These are phyloP conservation scores for Neonectria ditissima DNA, from an alignment of 2,329 filamentous ascomycete species.

Conservation along the genomic window DNA sequence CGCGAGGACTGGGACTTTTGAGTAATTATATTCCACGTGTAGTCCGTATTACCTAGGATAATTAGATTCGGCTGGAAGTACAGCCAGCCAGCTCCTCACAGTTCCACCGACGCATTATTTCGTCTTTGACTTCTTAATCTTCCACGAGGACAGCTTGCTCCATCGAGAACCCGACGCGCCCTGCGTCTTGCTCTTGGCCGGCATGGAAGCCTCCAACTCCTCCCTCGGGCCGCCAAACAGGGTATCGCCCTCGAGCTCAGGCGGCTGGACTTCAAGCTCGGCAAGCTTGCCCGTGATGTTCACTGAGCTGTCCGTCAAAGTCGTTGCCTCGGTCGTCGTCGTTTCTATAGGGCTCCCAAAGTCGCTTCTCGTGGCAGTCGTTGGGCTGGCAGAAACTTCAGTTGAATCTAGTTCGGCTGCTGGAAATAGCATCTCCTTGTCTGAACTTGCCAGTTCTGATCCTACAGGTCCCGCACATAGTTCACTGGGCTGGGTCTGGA, in stretches of 20 bases:
- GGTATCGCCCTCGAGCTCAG: conserved; percentile 35
- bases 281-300: conserved; percentile 9
- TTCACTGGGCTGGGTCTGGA: conserved; percentile 9
- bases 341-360: not conserved
- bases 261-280: conserved; percentile 32
- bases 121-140: conserved; percentile 38
- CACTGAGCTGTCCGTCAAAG: not conserved
- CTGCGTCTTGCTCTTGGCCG: conserved; percentile 24
- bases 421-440: not conserved
- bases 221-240: conserved; percentile 13
- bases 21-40: not conserved
- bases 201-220: conserved; percentile 23
- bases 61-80: no score
- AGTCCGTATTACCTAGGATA: no score
- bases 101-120: conserved; percentile 12
- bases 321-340: not conserved
- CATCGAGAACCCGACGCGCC: conserved; percentile 25
- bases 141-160: conserved; percentile 39
- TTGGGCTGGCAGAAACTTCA: not conserved
- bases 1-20: conserved; percentile 12
- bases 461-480: conserved; percentile 7
- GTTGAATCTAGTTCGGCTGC: conserved; percentile 32
- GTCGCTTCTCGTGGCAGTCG: not conserved
- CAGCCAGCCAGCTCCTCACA: not conserved
- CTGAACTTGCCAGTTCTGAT: conserved; percentile 27